Evolutionary conservation across 352 stramenopile genomes (phyloP).

Genomic region (Phytopythium sindhum): DNA sequence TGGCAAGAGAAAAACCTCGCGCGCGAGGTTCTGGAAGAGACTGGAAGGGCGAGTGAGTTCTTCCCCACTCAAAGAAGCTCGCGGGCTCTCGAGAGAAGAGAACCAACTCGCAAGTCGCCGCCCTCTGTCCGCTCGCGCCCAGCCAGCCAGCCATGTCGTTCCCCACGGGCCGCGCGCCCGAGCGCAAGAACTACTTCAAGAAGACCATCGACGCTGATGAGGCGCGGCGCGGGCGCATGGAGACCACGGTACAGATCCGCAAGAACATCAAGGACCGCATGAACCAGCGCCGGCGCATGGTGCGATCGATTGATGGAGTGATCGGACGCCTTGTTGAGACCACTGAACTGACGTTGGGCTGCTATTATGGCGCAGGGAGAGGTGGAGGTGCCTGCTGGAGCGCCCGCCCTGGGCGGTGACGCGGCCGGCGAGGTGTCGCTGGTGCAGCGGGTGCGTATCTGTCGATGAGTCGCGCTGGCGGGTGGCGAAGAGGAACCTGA

Average conservation of each 20-base stretch:
- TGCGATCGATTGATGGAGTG: constrained; percentile 10
- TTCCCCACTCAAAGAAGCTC: constrained; percentile 10
- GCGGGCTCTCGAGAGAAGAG: too few relatives aligned
- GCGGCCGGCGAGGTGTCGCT: constrained; percentile 46
- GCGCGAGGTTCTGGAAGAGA: constrained; percentile 4
- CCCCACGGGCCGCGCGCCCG: constrained; percentile 56
- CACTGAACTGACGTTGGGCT: background rate
- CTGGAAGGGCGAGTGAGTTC: constrained; percentile 1
- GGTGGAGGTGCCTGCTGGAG: constrained; percentile 18
- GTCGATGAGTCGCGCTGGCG: background rate
- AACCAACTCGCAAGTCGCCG: too few relatives aligned
- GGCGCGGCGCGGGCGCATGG: constrained; percentile 64
- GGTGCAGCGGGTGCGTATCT: constrained; percentile 41
- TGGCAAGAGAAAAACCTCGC: constrained; percentile 4
- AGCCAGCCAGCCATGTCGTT: constrained; percentile 55
- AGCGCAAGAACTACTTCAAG: constrained; percentile 78
- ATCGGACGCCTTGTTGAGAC: background rate
- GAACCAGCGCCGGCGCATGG: constrained; percentile 75
- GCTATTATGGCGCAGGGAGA: constrained; percentile 11
- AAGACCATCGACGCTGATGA: constrained; percentile 79
- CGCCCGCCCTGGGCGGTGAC: constrained; percentile 28
- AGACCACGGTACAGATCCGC: constrained; percentile 83
- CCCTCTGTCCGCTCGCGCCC: too few relatives aligned
- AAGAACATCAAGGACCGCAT: constrained; percentile 82
- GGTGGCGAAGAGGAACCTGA: constrained; percentile 12